A percentile compares a stretch with the other conserved stretches of the same genome.
Evolutionary conservation across 2,329 filamentous ascomycete species (phyloP).

Genomic region (Grosmannia serpens): DNA sequence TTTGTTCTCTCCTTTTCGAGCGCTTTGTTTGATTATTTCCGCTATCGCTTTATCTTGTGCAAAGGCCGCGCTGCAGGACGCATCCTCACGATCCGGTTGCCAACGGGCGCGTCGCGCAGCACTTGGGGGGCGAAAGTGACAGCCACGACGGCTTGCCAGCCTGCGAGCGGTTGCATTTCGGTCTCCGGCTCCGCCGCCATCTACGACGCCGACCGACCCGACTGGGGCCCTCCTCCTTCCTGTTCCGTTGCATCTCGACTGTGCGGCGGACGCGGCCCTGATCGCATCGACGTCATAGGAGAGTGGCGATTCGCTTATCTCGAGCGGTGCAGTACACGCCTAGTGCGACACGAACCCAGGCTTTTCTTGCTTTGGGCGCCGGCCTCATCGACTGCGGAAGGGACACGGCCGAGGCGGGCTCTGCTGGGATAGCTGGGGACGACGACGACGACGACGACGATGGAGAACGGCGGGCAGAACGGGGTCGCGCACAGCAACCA

Average conservation of each 20-base stretch:
- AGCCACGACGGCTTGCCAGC: too few relatives aligned
- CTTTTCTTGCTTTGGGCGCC: not conserved
- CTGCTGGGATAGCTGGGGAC: not conserved
- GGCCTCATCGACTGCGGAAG: not conserved
- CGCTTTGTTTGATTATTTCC: not conserved
- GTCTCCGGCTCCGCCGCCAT: too few relatives aligned
- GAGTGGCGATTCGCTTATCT: not conserved
- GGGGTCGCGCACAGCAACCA: constrained; percentile 41
- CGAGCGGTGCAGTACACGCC: not conserved
- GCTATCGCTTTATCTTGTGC: too few relatives aligned
- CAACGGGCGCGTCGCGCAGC: not conserved
- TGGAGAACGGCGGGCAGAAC: constrained; percentile 34
- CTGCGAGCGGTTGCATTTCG: too few relatives aligned
- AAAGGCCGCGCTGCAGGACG: too few relatives aligned
- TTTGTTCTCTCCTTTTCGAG: not conserved
- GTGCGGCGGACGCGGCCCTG: too few relatives aligned
- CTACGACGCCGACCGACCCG: too few relatives aligned
- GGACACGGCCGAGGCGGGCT: not conserved
- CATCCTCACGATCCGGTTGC: too few relatives aligned
- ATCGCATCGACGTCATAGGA: not conserved
- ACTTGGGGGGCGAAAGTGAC: too few relatives aligned
- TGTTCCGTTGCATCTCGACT: too few relatives aligned
- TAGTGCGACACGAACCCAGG: not conserved
- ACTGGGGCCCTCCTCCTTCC: too few relatives aligned
- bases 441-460: constrained; percentile 12